A percentile compares a stretch with the other conserved stretches of the same genome.
Conservation (phyloP, 75 land plant genomes). For the Pinus taeda region DNA sequence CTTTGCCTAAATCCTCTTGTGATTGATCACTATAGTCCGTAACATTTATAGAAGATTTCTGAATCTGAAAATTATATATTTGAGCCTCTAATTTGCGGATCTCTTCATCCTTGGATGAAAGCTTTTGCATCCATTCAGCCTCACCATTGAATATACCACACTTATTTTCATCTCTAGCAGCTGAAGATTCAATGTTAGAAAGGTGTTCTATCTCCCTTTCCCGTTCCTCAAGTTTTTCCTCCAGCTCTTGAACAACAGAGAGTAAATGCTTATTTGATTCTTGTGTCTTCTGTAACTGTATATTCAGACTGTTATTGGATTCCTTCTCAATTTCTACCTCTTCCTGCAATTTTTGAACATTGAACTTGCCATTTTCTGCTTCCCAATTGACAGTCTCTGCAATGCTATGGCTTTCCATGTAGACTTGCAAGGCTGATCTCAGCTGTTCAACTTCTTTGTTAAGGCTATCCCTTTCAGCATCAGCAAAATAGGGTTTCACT, state of each 20-base stretch:
- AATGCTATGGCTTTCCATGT: conserved; percentile 15
- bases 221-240: conserved; percentile 36
- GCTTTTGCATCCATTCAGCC: conserved; percentile 27
- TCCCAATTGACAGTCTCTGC: conserved; percentile 16
- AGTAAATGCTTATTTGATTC: conserved; percentile 36
- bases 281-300: conserved; percentile 54
- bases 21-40: background rate
- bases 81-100: conserved; percentile 29
- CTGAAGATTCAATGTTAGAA: background rate
- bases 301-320: conserved; percentile 34
- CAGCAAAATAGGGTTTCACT: too few relatives aligned
- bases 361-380: conserved; percentile 29
- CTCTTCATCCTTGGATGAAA: conserved; percentile 55
- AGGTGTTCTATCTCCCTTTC: conserved; percentile 22
- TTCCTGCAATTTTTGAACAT: conserved; percentile 32
- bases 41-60: background rate
- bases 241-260: conserved; percentile 25
- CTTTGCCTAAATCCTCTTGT: conserved; percentile 22
- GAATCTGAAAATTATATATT: conserved; percentile 8
- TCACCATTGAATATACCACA: conserved; percentile 18
- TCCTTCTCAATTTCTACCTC: conserved; percentile 54
- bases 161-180: conserved; percentile 6
- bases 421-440: conserved; percentile 32
- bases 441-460: conserved; percentile 37
- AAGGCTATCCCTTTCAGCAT: too few relatives aligned